Percentiles rank a stretch among this genome's conserved stretches.
Evolutionary conservation across 768 basidiomycete species (phyloP).

Genomic region (Chalciporus chontae): DNA sequence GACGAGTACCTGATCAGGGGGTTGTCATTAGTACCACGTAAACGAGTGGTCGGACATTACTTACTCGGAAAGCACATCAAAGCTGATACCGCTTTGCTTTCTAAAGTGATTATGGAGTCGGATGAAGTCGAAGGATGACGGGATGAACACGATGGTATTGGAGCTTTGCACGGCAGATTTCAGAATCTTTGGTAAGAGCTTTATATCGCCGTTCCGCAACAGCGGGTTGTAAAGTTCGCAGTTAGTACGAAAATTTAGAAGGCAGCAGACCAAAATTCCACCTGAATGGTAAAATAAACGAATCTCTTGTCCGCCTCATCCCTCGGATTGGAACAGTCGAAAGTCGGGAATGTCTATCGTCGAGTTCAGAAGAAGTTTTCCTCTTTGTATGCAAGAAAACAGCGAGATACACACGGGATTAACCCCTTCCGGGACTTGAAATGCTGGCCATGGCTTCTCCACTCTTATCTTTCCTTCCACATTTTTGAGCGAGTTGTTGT

Average conservation of each 20-base stretch:
- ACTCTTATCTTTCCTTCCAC: conserved; percentile 79
- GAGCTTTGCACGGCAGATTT: conserved; percentile 93
- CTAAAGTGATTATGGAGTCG: conserved; percentile 84
- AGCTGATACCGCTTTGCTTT: conserved; percentile 66
- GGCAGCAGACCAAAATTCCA: conserved; percentile 25
- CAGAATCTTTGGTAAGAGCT: conserved; percentile 78
- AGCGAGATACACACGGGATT: conserved; percentile 54
- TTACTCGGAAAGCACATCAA: conserved; percentile 88
- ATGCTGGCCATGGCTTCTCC: conserved; percentile 64
- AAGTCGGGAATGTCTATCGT: conserved; percentile 63
- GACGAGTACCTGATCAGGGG: conserved; percentile 69
- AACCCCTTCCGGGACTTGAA: conserved; percentile 80
- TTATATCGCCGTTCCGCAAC: not conserved
- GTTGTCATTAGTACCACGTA: not conserved
- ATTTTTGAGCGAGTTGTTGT: conserved; percentile 72
- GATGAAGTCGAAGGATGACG: conserved; percentile 96
- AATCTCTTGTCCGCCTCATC: conserved; percentile 89
- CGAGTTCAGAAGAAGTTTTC: conserved; percentile 2
- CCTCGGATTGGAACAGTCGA: conserved; percentile 65
- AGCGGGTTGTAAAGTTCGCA: not conserved
- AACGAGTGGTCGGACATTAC: conserved; percentile 15
- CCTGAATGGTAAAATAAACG: conserved; percentile 83
- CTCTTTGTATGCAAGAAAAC: not conserved
- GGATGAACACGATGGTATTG: conserved; percentile 86
- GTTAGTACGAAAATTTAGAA: not conserved